phyloP scores from a whole-genome alignment of 169 alveolate species.

The Miamiensis avidus region DNA sequence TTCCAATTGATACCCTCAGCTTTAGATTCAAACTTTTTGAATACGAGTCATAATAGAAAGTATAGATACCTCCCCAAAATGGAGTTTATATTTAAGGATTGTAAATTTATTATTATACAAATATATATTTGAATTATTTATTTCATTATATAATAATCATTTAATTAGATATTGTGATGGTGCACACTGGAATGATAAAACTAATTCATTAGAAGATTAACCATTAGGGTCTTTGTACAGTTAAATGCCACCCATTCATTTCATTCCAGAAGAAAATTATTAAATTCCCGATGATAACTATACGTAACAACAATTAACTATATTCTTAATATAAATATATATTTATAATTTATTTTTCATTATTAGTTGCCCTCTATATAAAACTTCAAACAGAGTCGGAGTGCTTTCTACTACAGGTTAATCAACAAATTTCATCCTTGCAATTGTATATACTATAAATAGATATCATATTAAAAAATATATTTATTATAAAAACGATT shows the following conservation, averaged over 20 bases:
- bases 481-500: too few relatives aligned
- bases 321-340: not conserved
- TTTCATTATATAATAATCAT: too few relatives aligned
- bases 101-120: conserved; percentile 85
- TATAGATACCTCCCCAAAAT: conserved; percentile 42
- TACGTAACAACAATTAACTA: conserved; percentile 17
- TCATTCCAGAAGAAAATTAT: conserved; percentile 76
- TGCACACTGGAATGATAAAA: conserved; percentile 83
- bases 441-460: conserved; percentile 39
- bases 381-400: conserved; percentile 87
- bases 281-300: conserved; percentile 59
- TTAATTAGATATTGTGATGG: conserved; percentile 87
- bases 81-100: conserved; percentile 91
- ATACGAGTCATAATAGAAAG: conserved; percentile 44
- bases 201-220: conserved; percentile 70
- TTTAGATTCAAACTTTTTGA: conserved; percentile 69
- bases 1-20: conserved; percentile 84
- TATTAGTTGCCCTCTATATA: conserved; percentile 69
- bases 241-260: conserved; percentile 73
- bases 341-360: too few relatives aligned
- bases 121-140: conserved; percentile 85
- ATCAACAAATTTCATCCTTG: conserved; percentile 82
- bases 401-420: conserved; percentile 86
- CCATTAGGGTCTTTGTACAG: conserved; percentile 66
- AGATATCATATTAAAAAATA: not conserved